Base-by-base conservation (phyloP, 2,329 filamentous ascomycete species). In the Epichloe sibirici region DNA sequence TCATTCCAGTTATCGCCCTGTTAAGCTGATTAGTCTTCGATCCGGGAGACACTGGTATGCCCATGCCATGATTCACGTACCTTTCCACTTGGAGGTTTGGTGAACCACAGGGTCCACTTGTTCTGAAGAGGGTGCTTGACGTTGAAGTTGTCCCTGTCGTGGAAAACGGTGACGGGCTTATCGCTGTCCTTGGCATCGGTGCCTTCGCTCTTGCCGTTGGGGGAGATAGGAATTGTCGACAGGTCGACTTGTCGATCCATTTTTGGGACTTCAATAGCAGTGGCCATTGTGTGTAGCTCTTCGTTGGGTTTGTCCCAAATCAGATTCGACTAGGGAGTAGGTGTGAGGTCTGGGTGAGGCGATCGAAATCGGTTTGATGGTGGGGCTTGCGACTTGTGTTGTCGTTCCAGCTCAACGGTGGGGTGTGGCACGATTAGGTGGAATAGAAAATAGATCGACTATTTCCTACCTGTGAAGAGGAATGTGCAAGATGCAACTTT, bases 31-130 rank as follows among this genome's bases (percentile, higher is more conserved):
- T 44, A 54, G 49, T 43, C 31, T 47, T 52, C 12, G 49, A 44
- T 40, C 7, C 12, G 4, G 9, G 17, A 38, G n/a, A 44, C 17
- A 12, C 25, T 45, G n/a, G 6, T 23, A 15, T 5, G 12, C 42
- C 25, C 23, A 11, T 17, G n/a, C 12, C 12, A 7, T 35, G 13
- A 21, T 38, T 38, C 5, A 37, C 42, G 55, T 71, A 93, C 90
- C 85, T 94, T 96, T 74, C 90, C 90, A 68, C 85, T 94, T 44
- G 91, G 87, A 51, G 93, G 91, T 81, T 97, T 97, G 65, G 91
- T 97, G 77, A 97, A 98, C 94, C 94, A 98, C 53, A 98, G 78
- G 55, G 93, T 97, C 93, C 93, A 98, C 68, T 88, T 86, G 77
- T 96, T 87, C 80, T 95, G 90, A 56, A 98, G 80, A 60, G 90